Evolutionary conservation across 2,329 filamentous ascomycete species (phyloP), one percentile per base, ranked within the genome.

Genomic region (Alternaria conjuncta): DNA sequence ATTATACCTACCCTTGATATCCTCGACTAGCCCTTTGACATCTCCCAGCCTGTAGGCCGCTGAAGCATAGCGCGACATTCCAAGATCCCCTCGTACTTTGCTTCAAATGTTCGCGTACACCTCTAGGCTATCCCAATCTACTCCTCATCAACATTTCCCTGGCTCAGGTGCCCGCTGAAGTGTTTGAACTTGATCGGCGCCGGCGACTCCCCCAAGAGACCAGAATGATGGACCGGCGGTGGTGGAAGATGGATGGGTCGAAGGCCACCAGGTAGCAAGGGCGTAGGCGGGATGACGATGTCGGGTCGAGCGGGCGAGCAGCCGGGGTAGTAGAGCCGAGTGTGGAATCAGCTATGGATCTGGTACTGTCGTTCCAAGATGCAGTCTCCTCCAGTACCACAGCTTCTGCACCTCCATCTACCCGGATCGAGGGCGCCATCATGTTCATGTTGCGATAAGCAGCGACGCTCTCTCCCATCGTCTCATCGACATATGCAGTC

Each of bases 171-270:
- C 11, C 30, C 28, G 12, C 58, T 43, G 23, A 54, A 46, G 32
- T 32, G 30, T 13, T 41, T 44, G 43, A 55, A 45, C 12, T 30
- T n/a, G 7, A 18, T 7, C 41, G 28, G 55, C 55, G 44, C 41
- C 10, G 59, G 63, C 15, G 63, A 65, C 26, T 58, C 55, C 5
- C 60, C 63, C 45, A 65, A 25, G 15, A 65, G 20, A 3, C 63
- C 55, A 6, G 59, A 62, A 20, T 18, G n/a, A 56, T 65, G 60
- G 1, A 18, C 26, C 9, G 20, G 15, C 28, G 36, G 59, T 2
- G 54, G 43, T 11, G 57, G 46, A 23, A 60, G 49, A 43, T 53
- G n/a, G 1, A 43, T 6, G 2, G 54, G 57, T 6, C 53, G 23
- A 12, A 65, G 50, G 4, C 59, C 51, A 15, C 55, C 36, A 6